Evolutionary conservation across 2,329 filamentous ascomycete genomes (phyloP).

Genomic region (Rhinocladiella mackenziei): DNA sequence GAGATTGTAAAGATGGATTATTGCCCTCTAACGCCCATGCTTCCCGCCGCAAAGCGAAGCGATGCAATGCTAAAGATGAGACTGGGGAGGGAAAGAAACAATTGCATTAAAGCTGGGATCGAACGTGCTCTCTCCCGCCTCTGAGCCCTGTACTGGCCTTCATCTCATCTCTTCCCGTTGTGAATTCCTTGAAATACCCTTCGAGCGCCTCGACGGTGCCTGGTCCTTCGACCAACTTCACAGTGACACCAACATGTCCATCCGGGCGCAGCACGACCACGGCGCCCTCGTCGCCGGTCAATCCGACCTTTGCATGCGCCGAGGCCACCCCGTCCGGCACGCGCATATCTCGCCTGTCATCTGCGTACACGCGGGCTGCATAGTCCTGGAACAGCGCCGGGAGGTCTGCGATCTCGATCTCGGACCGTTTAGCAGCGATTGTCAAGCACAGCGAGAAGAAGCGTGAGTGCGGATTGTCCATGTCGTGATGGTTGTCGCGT

Average conservation of each 20-base stretch:
- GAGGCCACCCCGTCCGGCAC: slow-evolving; percentile 67
- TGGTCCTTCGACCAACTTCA: slow-evolving; percentile 67
- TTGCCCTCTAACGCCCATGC: too few relatives aligned
- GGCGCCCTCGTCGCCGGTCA: slow-evolving; percentile 55
- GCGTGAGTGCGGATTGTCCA: slow-evolving; percentile 75
- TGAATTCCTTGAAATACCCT: slow-evolving; percentile 60
- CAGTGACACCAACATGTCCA: slow-evolving; percentile 77
- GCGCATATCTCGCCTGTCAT: slow-evolving; percentile 70
- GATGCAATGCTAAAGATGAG: background rate
- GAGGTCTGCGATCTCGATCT: slow-evolving; percentile 71
- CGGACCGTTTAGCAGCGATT: slow-evolving; percentile 62
- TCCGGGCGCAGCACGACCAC: slow-evolving; percentile 82
- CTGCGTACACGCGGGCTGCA: slow-evolving; percentile 77
- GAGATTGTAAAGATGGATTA: too few relatives aligned
- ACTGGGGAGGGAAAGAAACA: too few relatives aligned
- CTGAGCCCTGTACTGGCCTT: slow-evolving; percentile 7
- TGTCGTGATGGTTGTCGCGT: slow-evolving; percentile 71
- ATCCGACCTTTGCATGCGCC: slow-evolving; percentile 82
- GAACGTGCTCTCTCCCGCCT: slow-evolving; percentile 13
- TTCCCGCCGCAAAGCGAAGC: background rate
- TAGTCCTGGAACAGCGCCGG: slow-evolving; percentile 71
- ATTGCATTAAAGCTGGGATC: slow-evolving; percentile 12
- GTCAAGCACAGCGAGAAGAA: slow-evolving; percentile 79
- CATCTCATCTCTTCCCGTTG: background rate
- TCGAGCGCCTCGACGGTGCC: slow-evolving; percentile 80